Base-by-base conservation (phyloP, 495 filamentous ascomycete genomes). In the Penicillium coprophilum region DNA sequence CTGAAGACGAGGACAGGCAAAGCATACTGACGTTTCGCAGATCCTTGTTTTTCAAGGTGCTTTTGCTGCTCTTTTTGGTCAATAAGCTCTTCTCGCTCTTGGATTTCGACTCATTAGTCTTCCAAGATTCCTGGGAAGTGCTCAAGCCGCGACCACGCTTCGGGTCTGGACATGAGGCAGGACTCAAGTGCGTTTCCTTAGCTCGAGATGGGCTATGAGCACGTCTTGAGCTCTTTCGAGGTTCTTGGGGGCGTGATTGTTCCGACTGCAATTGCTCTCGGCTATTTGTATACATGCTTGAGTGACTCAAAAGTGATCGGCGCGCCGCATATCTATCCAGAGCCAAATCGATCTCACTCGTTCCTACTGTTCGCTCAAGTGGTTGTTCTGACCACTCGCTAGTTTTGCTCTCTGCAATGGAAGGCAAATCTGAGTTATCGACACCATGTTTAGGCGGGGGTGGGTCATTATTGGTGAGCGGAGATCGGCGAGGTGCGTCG, bases 1-100 rank as follows among this genome's bases (percentile, higher is more conserved):
- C 81, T 0, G 82, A 85, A 15, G 81, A 85, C 2, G 82, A 85
- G 15, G 52, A 46, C 5, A 84, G 72, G 30, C 75, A 82, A 6
- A 85, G 73, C 11, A 84, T 74, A 59, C 82, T 85, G 9, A 74
- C 74, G 11, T 76, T 73, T 38, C 76, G 74, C 46, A 83, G 65
- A 49, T 85, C 79, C 9, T 62, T 60, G 34, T 71, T 75, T 44
- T 71, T 75, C 58, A 82, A 61, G 6, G 73, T 75, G 43, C 69
- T 79, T 51, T 70, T 74, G 61, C 73, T 72, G 34, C 67, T 74
- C 55, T 75, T 77, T 53, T 75, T 75, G 9, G 68, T 73, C 57
- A 75, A 34, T 0, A 63, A 41, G 38, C 58, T 63, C 50, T 66
- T 64, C 6, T 39, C 50, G 41, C 59, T 61, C n/a, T 57, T 58